Percentiles rank a stretch among this genome's conserved stretches.
Conservation (phyloP, 169 alveolate species). For the Eimeria sp. region DNA sequence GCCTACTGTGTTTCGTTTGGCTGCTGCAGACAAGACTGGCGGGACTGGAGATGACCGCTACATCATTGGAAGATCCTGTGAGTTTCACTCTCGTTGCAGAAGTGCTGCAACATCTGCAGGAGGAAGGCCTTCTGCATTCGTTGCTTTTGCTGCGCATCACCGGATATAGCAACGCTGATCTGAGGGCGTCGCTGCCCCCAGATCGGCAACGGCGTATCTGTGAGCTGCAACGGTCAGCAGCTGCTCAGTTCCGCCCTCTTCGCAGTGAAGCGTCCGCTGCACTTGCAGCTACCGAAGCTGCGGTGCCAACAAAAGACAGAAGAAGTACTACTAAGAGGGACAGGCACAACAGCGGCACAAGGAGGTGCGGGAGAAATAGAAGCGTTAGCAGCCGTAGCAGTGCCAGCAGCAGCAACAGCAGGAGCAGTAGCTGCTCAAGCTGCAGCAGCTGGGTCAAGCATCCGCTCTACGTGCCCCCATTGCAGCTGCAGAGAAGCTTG, state of each 20-base stretch:
- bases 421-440: background rate
- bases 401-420: background rate
- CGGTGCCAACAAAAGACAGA: background rate
- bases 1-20: background rate
- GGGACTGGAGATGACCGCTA: conserved; percentile 37
- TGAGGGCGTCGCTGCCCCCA: conserved; percentile 23
- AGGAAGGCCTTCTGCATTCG: conserved; percentile 29
- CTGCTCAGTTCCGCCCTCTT: background rate
- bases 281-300: conserved; percentile 19
- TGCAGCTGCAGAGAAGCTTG: conserved; percentile 57
- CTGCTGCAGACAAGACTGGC: conserved; percentile 41
- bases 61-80: conserved; percentile 29
- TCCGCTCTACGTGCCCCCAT: conserved; percentile 60
- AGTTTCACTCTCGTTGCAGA: conserved; percentile 37
- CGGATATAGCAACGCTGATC: conserved; percentile 57
- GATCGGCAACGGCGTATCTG: conserved; percentile 45
- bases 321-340: background rate
- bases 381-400: conserved; percentile 8
- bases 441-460: background rate
- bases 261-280: conserved; percentile 2
- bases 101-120: conserved; percentile 41
- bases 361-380: background rate
- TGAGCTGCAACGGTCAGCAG: conserved; percentile 28
- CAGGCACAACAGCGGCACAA: background rate
- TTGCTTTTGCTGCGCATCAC: conserved; percentile 51